Conservation (phyloP, 1,139 yeast genomes). For the Tardiomyces depauwii region DNA sequence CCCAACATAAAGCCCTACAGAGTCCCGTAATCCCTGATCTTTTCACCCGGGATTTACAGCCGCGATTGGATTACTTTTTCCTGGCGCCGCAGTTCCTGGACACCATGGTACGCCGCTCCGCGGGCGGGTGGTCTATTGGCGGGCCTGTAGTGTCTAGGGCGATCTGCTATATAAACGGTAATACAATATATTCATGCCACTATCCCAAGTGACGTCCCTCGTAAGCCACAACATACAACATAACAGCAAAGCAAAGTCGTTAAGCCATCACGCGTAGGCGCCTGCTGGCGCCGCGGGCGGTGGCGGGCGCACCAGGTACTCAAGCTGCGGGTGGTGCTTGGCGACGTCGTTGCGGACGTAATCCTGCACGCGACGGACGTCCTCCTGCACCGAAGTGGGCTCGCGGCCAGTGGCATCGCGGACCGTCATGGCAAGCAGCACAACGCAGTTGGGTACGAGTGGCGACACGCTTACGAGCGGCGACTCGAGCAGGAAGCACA, state of each 20-base stretch:
- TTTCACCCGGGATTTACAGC: no score
- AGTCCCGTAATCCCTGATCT: no score
- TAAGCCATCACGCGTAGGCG: not conserved
- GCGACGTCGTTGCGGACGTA: not conserved
- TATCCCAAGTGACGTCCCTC: no score
- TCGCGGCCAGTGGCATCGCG: not conserved
- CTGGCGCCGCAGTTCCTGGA: no score
- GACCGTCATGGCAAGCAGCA: constrained; percentile 8
- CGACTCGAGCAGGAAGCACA: constrained; percentile 15
- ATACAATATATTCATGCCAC: no score
- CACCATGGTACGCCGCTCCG: no score
- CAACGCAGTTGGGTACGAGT: constrained; percentile 15
- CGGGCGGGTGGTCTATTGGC: no score
- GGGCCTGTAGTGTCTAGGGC: no score
- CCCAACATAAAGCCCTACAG: no score
- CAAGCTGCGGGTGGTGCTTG: not conserved
- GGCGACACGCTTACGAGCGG: constrained; percentile 20
- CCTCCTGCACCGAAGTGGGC: not conserved
- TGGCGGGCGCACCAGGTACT: not conserved
- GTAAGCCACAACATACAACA: not conserved
- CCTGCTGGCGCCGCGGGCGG: not conserved
- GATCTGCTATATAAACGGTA: no score
- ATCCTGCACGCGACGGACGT: not conserved
- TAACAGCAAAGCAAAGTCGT: not conserved
- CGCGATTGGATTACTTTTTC: no score